Base-by-base conservation (phyloP, 495 filamentous ascomycete genomes). In the Penicillium riverlandense region DNA sequence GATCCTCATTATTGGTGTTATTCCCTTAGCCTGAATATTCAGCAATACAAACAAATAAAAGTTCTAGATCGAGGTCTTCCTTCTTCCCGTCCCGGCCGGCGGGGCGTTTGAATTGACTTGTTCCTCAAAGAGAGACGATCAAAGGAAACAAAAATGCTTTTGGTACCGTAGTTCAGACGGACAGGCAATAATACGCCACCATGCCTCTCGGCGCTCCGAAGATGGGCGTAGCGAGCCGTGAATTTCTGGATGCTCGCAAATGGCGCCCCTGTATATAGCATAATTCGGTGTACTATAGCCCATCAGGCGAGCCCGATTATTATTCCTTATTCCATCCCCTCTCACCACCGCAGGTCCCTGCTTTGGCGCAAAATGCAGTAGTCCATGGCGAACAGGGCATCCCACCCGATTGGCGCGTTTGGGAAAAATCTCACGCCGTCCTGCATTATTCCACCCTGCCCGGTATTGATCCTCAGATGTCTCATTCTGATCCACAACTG, bases 61-160 rank as follows among this genome's bases (percentile, higher is more conserved):
- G 55, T 65, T 63, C 55, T 58, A 61, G 57, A 57, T 59, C 43
- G 30, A 44, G 42, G 47, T 44, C 44, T 45, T 34, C 10, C 10
- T 22, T 4, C 22, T 22, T 6, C 22, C 22, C 4, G 22, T 22
- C 22, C 4, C 22, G 22, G 4, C 22, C 4, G 0, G 22, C n/a
- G 22, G 22, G 22, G 22, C 22, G 22, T 22, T 22, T 2, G 22
- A 22, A 4, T 22, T 0, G 32, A 34, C 32, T 3, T 34, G 10
- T 7, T 34, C 32, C 6, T 11, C n/a, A 10, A 34, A 34, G n/a
- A 34, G 9, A 11, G 10, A 34, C 14, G 28, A 43, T 38, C 28
- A 40, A 43, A 40, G 22, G 6, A 22, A 6, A 22, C 3, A 3
- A 22, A 22, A 22, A 6, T 22, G 37, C 41, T 39, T 45, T 45